phyloP scores from a whole-genome alignment of 108 stramenopile genomes.

The Cyclotella kingstonii region DNA sequence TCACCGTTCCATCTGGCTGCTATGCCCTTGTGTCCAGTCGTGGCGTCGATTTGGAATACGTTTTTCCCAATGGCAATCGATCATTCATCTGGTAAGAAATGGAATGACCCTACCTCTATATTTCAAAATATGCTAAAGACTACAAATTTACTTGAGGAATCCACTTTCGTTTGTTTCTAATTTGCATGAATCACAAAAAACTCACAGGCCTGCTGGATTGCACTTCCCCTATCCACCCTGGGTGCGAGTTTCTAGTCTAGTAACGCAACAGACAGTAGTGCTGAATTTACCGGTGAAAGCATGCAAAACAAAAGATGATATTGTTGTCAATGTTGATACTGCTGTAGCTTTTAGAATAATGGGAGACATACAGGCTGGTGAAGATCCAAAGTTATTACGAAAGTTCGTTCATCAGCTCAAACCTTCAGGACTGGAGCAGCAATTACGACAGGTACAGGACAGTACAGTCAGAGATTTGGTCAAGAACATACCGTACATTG shows the following conservation, averaged over 20 bases:
- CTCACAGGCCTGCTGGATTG: slow-evolving; percentile 49
- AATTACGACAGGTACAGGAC: slow-evolving; percentile 49
- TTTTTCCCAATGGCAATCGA: not conserved
- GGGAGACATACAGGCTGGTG: slow-evolving; percentile 39
- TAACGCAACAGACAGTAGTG: slow-evolving; percentile 50
- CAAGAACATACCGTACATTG: slow-evolving; percentile 45
- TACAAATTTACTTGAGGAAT: too few relatives aligned
- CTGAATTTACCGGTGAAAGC: slow-evolving; percentile 56
- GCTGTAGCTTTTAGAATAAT: slow-evolving; percentile 52
- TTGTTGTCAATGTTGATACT: slow-evolving; percentile 48
- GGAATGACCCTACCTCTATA: too few relatives aligned
- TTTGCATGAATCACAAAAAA: too few relatives aligned
- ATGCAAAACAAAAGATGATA: slow-evolving; percentile 51
- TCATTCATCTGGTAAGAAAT: slow-evolving; percentile 48
- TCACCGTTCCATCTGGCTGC: slow-evolving; percentile 19
- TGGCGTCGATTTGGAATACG: slow-evolving; percentile 44
- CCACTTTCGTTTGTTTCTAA: too few relatives aligned
- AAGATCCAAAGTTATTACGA: slow-evolving; percentile 46
- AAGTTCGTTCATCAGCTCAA: slow-evolving; percentile 51
- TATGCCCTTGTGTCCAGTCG: slow-evolving; percentile 49
- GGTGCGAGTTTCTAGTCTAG: slow-evolving; percentile 42
- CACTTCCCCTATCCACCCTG: slow-evolving; percentile 42
- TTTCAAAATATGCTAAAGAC: too few relatives aligned
- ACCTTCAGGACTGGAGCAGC: slow-evolving; percentile 52
- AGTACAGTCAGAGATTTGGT: slow-evolving; percentile 44